Conservation (phyloP, 805 yeast species). For the Clavispora asparagi region DNA sequence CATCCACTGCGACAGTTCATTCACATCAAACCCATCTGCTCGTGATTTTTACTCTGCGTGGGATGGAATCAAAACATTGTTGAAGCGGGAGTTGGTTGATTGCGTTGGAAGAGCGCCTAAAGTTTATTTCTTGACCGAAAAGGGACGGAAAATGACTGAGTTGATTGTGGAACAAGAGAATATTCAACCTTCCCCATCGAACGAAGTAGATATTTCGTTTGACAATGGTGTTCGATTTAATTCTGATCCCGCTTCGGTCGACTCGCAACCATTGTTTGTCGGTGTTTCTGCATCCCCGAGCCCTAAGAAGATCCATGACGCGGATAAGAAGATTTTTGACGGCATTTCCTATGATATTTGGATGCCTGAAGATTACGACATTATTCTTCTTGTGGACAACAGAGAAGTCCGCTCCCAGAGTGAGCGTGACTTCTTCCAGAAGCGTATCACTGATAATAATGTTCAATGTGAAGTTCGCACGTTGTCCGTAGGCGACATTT, state of each 20-base stretch:
- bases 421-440: conserved; percentile 67
- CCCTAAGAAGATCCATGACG: conserved; percentile 18
- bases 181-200: conserved; percentile 18
- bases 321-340: conserved; percentile 13
- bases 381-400: conserved; percentile 67
- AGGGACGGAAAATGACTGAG: conserved; percentile 60
- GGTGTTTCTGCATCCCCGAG: background rate
- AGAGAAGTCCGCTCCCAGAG: conserved; percentile 69
- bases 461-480: conserved; percentile 49
- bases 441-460: conserved; percentile 45
- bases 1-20: conserved; percentile 52
- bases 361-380: conserved; percentile 54
- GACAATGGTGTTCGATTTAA: conserved; percentile 31
- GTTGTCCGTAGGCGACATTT: conserved; percentile 78
- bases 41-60: conserved; percentile 71
- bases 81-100: conserved; percentile 54
- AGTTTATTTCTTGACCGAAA: conserved; percentile 60
- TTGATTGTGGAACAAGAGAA: conserved; percentile 47
- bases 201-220: conserved; percentile 21
- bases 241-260: conserved; percentile 12
- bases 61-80: conserved; percentile 60
- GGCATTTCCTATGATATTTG: conserved; percentile 46
- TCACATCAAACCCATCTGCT: conserved; percentile 54
- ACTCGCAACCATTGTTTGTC: background rate
- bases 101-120: conserved; percentile 51